phyloP scores from a whole-genome alignment of 192 early-diverging fungal genomes.

The Backusella westeae region DNA sequence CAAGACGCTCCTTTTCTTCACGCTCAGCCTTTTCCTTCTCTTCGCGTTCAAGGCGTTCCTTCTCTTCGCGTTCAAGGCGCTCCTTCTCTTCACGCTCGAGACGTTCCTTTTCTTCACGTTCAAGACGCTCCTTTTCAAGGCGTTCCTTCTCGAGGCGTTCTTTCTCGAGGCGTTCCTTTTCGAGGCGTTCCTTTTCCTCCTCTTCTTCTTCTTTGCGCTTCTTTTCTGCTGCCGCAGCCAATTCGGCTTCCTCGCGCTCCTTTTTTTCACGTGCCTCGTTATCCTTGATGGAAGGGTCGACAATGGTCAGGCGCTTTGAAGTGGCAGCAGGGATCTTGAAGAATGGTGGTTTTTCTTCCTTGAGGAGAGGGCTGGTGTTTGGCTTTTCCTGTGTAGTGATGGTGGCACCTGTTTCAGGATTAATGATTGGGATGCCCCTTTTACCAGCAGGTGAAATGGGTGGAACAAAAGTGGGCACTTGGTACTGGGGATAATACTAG shows the following conservation, averaged over 20 bases:
- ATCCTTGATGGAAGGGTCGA: slow-evolving; percentile 47
- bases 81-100: not conserved
- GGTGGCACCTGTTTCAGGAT: slow-evolving; percentile 70
- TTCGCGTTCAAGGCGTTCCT: not conserved
- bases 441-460: slow-evolving; percentile 29
- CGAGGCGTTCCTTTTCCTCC: slow-evolving; percentile 15
- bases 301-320: slow-evolving; percentile 38
- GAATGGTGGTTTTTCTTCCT: slow-evolving; percentile 21
- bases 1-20: slow-evolving; percentile 11
- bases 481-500: slow-evolving; percentile 13
- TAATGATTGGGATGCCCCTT: slow-evolving; percentile 69
- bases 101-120: not conserved
- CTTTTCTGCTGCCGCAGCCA: slow-evolving; percentile 26
- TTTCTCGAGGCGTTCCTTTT: slow-evolving; percentile 16
- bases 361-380: slow-evolving; percentile 12
- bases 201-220: slow-evolving; percentile 26
- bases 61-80: not conserved
- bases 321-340: slow-evolving; percentile 11
- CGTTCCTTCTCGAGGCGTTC: slow-evolving; percentile 19
- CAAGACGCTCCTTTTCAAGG: slow-evolving; percentile 15
- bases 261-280: slow-evolving; percentile 37
- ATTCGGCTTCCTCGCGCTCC: slow-evolving; percentile 45
- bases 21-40: not conserved
- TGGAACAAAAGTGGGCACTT: slow-evolving; percentile 16
- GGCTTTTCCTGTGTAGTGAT: slow-evolving; percentile 41